phyloP scores from a whole-genome alignment of 495 filamentous ascomycete species.

The Aspergillus avenaceus region DNA sequence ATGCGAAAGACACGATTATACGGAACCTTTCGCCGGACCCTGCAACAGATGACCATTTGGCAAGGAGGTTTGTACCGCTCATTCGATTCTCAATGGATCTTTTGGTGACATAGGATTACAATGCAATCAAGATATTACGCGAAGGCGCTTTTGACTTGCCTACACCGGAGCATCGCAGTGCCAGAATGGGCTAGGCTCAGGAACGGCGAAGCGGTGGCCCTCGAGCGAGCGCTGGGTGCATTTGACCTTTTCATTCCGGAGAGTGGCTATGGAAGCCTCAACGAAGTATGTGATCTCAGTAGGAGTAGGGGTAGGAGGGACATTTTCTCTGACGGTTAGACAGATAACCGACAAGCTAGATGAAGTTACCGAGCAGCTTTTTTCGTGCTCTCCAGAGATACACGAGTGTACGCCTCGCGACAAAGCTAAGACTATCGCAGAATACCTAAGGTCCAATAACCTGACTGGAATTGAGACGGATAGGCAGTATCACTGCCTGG shows the following conservation, averaged over 20 bases:
- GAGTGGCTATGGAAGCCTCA: slow-evolving; percentile 63
- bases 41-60: slow-evolving; percentile 69
- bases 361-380: slow-evolving; percentile 52
- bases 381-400: slow-evolving; percentile 43
- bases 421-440: slow-evolving; percentile 62
- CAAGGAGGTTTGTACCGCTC: slow-evolving; percentile 59
- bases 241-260: slow-evolving; percentile 86
- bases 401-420: slow-evolving; percentile 51
- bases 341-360: slow-evolving; percentile 63
- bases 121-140: slow-evolving; percentile 62
- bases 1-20: slow-evolving; percentile 82
- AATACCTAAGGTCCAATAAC: slow-evolving; percentile 60
- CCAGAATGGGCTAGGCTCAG: slow-evolving; percentile 64
- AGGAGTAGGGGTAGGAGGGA: not conserved
- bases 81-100: slow-evolving; percentile 3
- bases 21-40: slow-evolving; percentile 55
- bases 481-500: slow-evolving; percentile 68
- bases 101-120: slow-evolving; percentile 4
- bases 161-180: slow-evolving; percentile 79
- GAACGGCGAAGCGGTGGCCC: slow-evolving; percentile 46
- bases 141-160: slow-evolving; percentile 62
- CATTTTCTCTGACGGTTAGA: slow-evolving; percentile 5
- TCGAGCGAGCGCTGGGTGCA: slow-evolving; percentile 72
- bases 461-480: slow-evolving; percentile 63
- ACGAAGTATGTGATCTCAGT: slow-evolving; percentile 52